Evolutionary conservation across 352 stramenopile genomes (phyloP).

Genomic region (Aphanomyces invadans): DNA sequence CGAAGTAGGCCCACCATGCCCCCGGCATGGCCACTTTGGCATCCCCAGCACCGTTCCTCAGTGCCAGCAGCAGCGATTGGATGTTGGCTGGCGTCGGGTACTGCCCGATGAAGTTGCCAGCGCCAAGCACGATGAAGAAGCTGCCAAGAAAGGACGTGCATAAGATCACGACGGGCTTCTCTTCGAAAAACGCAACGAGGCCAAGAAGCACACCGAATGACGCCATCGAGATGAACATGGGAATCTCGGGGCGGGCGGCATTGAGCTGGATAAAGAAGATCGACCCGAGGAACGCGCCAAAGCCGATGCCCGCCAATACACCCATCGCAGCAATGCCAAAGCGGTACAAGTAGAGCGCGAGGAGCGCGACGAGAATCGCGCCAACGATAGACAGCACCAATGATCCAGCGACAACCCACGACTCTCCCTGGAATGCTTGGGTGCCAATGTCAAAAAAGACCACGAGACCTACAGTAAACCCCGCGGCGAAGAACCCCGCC

Average conservation of each 20-base stretch:
- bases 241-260: slow-evolving; percentile 9
- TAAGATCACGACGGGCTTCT: slow-evolving; percentile 9
- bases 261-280: slow-evolving; percentile 22
- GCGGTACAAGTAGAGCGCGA: slow-evolving; percentile 11
- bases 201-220: not conserved
- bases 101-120: slow-evolving; percentile 11
- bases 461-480: slow-evolving; percentile 29
- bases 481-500: slow-evolving; percentile 30
- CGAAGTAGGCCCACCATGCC: slow-evolving; percentile 19
- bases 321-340: slow-evolving; percentile 14
- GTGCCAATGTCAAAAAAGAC: slow-evolving; percentile 10
- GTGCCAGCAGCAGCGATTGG: not conserved
- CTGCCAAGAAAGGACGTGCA: slow-evolving; percentile 16
- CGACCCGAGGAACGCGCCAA: slow-evolving; percentile 16
- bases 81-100: slow-evolving; percentile 17
- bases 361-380: not conserved
- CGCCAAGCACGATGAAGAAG: slow-evolving; percentile 20
- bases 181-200: slow-evolving; percentile 11
- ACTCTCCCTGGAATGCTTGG: slow-evolving; percentile 1
- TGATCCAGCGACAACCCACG: not conserved
- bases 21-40: not conserved
- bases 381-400: not conserved
- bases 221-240: slow-evolving; percentile 13
- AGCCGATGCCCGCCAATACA: slow-evolving; percentile 13
- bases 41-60: not conserved